Evolutionary conservation across 345 rosid species (phyloP).

Genomic region (Trapa bicornis): DNA sequence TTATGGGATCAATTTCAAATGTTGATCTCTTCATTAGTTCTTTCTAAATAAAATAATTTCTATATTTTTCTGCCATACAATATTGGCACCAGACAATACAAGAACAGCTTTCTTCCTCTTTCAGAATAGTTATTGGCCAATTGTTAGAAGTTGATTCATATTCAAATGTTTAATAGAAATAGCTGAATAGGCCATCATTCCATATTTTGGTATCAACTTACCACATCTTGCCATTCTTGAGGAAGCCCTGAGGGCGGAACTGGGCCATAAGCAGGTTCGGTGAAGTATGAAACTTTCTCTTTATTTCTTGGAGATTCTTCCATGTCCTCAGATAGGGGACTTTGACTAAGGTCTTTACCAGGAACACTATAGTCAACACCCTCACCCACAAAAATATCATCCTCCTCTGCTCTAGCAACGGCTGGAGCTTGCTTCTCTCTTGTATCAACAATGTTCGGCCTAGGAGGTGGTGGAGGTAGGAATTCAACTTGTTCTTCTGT

Average conservation of each 20-base stretch:
- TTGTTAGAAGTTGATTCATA: neutral
- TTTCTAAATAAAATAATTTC: neutral
- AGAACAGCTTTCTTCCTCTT: neutral
- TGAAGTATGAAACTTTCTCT: constrained; percentile 59
- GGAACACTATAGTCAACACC: constrained; percentile 71
- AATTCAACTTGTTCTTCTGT: constrained; percentile 43
- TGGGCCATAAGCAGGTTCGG: constrained; percentile 71
- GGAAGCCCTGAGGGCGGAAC: constrained; percentile 56
- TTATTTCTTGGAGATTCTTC: constrained; percentile 92
- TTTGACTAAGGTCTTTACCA: constrained; percentile 61
- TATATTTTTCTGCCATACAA: neutral
- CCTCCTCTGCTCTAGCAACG: constrained; percentile 55
- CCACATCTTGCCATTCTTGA: constrained; percentile 77
- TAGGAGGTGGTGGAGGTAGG: constrained; percentile 61
- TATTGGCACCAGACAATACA: neutral
- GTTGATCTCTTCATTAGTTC: neutral
- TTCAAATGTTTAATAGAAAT: neutral
- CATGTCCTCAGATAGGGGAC: constrained; percentile 97
- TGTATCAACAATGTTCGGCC: constrained; percentile 32
- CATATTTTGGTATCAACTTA: constrained; percentile 16
- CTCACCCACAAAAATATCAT: constrained; percentile 84
- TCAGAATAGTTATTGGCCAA: neutral
- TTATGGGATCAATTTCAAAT: neutral
- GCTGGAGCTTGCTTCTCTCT: constrained; percentile 44
- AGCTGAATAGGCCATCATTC: neutral